Evolutionary conservation across 257 asterid genomes (phyloP), one percentile per base, ranked within the genome.

Genomic region (Euphrasia confusa): DNA sequence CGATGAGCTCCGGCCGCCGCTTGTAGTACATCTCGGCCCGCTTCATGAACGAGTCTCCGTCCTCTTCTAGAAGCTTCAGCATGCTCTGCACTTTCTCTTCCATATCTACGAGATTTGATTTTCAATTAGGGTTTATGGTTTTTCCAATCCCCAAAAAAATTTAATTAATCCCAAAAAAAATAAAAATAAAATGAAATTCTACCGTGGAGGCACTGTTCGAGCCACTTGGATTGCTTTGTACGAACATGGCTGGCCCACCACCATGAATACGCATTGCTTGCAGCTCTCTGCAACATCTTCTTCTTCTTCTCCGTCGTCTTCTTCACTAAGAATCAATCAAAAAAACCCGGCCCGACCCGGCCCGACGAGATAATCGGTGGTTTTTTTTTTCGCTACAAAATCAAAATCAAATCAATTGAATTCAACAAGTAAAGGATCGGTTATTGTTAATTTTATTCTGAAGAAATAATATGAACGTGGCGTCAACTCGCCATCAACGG

Each of bases 11-110:
- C 7, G 99, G 99, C 79, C 99, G 68, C 53, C 82, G 75, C 75
- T 77, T 81, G 81, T 92, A 92, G 77, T 89, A 92, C 99, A 89
- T 92, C 67, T 92, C 99, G 0, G 99, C 99, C 67, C 95, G 77
- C 73, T 82, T 81, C 9, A 91, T 89, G 56, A 92, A 92, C 11
- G 99, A 86, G 68, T 92, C 99, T 3, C 97, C 99, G 18, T 89
- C 97, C 15, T 81, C 91, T 77, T 89, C 83, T 11, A 92, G 81
- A 12, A 92, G 82, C 60, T 71, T 80, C 7, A 92, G 82, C 85
- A 83, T 84, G 47, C 66, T n/a, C 27, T 80, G 85, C n/a, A 84
- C 90, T 58, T 82, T 83, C 54, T 89, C 95, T 67, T 86, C 96
- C 96, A 92, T 89, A 70, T 92, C 99, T 81, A 67, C 26, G 4